A percentile compares a stretch with the other conserved stretches of the same genome.
phyloP scores from a whole-genome alignment of 768 basidiomycete species.

The Boletus sensibilis region DNA sequence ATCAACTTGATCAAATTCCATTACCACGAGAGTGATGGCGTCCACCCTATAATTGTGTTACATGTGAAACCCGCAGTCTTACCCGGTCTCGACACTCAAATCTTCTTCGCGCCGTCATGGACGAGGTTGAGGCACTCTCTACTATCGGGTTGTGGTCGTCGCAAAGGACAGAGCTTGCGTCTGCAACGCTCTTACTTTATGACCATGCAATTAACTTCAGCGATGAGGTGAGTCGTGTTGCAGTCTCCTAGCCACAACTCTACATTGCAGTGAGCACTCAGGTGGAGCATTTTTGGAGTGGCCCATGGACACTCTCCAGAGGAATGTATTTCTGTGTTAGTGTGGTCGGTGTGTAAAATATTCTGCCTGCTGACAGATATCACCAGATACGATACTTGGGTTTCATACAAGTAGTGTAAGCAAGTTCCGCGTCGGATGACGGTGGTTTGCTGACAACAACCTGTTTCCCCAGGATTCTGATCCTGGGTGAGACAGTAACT shows the following conservation, averaged over 20 bases:
- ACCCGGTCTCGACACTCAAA: background rate
- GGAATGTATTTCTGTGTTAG: slow-evolving; percentile 11
- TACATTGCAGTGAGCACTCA: background rate
- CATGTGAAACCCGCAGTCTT: background rate
- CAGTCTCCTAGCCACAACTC: background rate
- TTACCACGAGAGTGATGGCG: background rate
- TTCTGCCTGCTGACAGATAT: background rate
- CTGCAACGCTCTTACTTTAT: slow-evolving; percentile 10
- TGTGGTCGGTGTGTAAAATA: background rate
- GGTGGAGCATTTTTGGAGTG: slow-evolving; percentile 15
- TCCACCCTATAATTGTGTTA: background rate
- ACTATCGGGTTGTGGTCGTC: background rate
- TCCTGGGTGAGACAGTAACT: slow-evolving; percentile 6
- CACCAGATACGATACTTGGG: slow-evolving; percentile 14
- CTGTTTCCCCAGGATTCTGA: background rate
- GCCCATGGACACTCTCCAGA: slow-evolving; percentile 11
- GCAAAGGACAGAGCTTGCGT: background rate
- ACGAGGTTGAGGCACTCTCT: background rate
- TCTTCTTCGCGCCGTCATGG: background rate
- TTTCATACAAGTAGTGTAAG: slow-evolving; percentile 7
- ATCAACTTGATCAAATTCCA: background rate
- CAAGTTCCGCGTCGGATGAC: background rate
- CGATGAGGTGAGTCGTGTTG: slow-evolving; percentile 4
- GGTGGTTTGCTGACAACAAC: background rate
- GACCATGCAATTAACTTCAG: slow-evolving; percentile 10